phyloP scores from a whole-genome alignment of 805 yeast genomes.

The Ascoidea tarda region DNA sequence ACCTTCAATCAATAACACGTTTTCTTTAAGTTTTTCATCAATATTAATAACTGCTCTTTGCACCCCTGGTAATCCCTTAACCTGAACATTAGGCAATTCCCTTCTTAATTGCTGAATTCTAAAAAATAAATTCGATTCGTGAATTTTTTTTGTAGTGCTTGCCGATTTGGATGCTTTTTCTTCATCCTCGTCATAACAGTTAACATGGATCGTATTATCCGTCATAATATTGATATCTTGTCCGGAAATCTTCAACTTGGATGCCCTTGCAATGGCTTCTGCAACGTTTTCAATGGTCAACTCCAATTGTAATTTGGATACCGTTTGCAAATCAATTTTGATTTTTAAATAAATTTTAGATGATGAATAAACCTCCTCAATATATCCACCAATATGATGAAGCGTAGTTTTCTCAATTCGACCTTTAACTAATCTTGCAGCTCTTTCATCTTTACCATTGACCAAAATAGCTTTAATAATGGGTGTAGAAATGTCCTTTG shows the following conservation, averaged over 20 bases:
- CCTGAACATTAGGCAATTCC: constrained; percentile 73
- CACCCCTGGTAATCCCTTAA: constrained; percentile 84
- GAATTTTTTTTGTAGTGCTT: constrained; percentile 10
- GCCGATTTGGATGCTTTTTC: constrained; percentile 27
- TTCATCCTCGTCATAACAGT: constrained; percentile 32
- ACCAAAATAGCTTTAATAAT: constrained; percentile 90
- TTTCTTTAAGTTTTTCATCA: constrained; percentile 66
- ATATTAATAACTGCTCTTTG: constrained; percentile 95
- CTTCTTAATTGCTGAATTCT: constrained; percentile 85
- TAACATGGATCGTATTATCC: constrained; percentile 49
- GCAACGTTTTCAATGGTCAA: constrained; percentile 78
- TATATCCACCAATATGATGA: constrained; percentile 74
- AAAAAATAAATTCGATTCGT: constrained; percentile 50
- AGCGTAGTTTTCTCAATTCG: constrained; percentile 85
- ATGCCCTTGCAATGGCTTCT: constrained; percentile 65
- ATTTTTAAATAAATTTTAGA: constrained; percentile 66
- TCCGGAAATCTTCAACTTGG: constrained; percentile 72
- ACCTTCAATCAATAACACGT: constrained; percentile 90
- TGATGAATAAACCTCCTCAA: constrained; percentile 88
- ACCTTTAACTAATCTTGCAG: constrained; percentile 97
- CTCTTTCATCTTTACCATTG: constrained; percentile 88
- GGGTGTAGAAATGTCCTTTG: constrained; percentile 90
- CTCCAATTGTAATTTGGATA: constrained; percentile 83
- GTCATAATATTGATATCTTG: constrained; percentile 60
- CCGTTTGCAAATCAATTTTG: constrained; percentile 69